Conservation (phyloP, 192 early-diverging fungal species). For the Coemansia sp. region DNA sequence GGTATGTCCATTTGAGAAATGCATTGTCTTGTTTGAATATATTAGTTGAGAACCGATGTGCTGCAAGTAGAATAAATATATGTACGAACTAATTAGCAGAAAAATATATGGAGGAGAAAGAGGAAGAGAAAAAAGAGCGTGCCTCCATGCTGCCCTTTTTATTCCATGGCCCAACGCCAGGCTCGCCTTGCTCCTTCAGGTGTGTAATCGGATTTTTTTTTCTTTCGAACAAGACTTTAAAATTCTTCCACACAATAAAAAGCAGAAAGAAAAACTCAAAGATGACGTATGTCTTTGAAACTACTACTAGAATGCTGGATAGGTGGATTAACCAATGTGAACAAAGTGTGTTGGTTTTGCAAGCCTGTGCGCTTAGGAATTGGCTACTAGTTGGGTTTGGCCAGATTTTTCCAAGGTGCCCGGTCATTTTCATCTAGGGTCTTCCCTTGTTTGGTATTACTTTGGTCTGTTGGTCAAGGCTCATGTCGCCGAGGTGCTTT, state of each 20-base stretch:
- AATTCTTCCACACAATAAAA: background rate
- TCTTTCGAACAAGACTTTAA: background rate
- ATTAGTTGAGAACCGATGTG: background rate
- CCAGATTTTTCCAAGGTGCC: conserved; percentile 59
- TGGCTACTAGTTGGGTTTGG: conserved; percentile 44
- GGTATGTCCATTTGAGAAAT: background rate
- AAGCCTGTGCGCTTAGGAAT: background rate
- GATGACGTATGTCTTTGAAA: background rate
- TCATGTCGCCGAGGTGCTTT: conserved; percentile 63
- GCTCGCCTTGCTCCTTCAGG: background rate
- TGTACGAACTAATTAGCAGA: background rate
- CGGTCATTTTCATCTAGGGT: conserved; percentile 50
- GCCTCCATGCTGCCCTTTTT: background rate
- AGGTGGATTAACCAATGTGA: background rate
- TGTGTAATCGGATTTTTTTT: background rate
- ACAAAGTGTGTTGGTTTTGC: background rate
- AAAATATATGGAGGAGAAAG: background rate
- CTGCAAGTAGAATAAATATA: background rate
- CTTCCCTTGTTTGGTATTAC: conserved; percentile 67
- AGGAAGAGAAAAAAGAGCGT: background rate
- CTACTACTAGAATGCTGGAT: no score
- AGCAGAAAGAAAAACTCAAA: background rate
- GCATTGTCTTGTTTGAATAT: background rate
- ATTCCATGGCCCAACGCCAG: no score
- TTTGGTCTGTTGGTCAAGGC: conserved; percentile 74